phyloP scores from a whole-genome alignment of 2,329 filamentous ascomycete species.

The Fusarium duplospermum region DNA sequence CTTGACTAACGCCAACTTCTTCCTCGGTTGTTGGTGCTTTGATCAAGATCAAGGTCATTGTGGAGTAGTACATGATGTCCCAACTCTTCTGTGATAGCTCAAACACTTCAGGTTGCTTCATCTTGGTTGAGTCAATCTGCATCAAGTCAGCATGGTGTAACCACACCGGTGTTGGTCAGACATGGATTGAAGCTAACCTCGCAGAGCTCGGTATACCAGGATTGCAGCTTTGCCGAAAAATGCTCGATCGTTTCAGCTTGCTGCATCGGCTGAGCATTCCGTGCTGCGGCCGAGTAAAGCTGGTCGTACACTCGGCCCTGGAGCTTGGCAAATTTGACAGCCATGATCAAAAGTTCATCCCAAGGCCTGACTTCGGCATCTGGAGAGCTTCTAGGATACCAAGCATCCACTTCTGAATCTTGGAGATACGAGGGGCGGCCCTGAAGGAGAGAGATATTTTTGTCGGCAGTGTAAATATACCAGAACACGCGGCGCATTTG shows the following conservation, averaged over 20 bases:
- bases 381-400: neutral
- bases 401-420: neutral
- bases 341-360: neutral
- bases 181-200: neutral
- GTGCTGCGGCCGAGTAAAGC: conserved; percentile 1
- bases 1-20: neutral
- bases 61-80: conserved; percentile 2
- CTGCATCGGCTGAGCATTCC: neutral
- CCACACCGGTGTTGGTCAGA: neutral
- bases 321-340: conserved; percentile 2
- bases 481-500: conserved; percentile 1
- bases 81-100: neutral
- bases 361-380: neutral
- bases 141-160: neutral
- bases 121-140: neutral
- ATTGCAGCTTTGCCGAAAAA: neutral
- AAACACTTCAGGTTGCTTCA: neutral
- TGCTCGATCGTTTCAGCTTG: neutral
- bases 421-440: conserved; percentile 1
- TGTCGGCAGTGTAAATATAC: conserved; percentile 1
- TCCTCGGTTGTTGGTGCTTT: neutral
- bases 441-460: conserved; percentile 1
- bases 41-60: conserved; percentile 4
- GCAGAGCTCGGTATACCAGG: neutral
- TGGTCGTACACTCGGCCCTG: neutral